Conservation (phyloP, 2,329 filamentous ascomycete genomes). For the Diplodia scrobiculata region DNA sequence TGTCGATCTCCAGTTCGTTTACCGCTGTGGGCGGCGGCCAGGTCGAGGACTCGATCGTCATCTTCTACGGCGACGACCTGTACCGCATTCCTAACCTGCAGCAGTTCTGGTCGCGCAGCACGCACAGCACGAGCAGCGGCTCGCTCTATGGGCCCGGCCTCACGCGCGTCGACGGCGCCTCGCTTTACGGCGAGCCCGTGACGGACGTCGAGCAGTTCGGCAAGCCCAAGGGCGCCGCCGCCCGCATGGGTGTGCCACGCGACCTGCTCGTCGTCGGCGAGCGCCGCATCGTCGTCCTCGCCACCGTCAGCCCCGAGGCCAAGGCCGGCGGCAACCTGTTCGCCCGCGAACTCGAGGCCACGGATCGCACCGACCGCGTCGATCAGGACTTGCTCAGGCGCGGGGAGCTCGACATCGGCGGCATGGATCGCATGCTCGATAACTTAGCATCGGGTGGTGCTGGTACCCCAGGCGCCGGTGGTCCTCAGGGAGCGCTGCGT, state of each 20-base stretch:
- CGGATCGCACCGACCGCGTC: constrained; percentile 37
- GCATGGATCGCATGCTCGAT: constrained; percentile 52
- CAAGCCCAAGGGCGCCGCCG: constrained; percentile 41
- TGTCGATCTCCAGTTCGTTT: constrained; percentile 44
- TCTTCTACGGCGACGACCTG: constrained; percentile 52
- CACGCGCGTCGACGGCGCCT: constrained; percentile 46
- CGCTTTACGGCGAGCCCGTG: constrained; percentile 48
- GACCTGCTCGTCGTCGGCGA: constrained; percentile 51
- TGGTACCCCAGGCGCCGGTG: neutral
- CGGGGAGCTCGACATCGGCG: constrained; percentile 52
- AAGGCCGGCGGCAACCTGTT: constrained; percentile 38
- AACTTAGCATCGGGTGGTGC: constrained; percentile 35
- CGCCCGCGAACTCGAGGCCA: constrained; percentile 37
- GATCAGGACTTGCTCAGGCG: constrained; percentile 50
- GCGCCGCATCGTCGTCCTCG: constrained; percentile 50
- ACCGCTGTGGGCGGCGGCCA: constrained; percentile 38
- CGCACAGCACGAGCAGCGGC: constrained; percentile 38
- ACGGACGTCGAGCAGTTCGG: constrained; percentile 50
- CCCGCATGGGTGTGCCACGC: constrained; percentile 49
- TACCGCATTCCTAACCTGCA: constrained; percentile 51
- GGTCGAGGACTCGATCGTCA: constrained; percentile 50
- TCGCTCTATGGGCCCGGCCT: constrained; percentile 49
- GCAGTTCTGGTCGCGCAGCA: constrained; percentile 49
- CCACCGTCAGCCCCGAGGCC: constrained; percentile 38
- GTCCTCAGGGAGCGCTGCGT: neutral